Evolutionary conservation across 768 basidiomycete genomes (phyloP), one percentile per base, ranked within the genome.

Genomic region (Mycena maculata): DNA sequence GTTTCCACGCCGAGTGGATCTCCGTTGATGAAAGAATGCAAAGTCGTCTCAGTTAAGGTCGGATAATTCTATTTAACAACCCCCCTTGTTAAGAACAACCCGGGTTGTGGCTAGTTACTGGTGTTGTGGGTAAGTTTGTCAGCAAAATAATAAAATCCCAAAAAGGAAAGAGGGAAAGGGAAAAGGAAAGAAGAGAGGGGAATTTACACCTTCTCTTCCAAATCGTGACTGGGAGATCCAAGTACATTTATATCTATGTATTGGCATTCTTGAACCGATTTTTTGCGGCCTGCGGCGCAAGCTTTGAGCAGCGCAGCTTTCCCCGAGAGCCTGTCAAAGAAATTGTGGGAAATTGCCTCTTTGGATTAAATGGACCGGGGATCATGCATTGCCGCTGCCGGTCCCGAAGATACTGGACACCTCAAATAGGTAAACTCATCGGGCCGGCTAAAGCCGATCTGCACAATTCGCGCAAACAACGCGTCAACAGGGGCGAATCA

Each of bases 271-370:
- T 7, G 28, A 10, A 57, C 12, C 18, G 20, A 7, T 42, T 57
- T 57, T 44, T 57, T 44, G 8, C 27, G 7, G 39, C 55, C 55
- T 41, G 55, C 25, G 39, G 42, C 55, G 39, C 55, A 8, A 57
- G 23, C 44, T 57, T 30, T 44, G 23, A 57, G 18, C 3, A 30
- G 3, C 23, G 39, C 39, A 41, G 38, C 53, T 39, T 39, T 27
- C 15, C n/a, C 33, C 53, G 38, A 12, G 55, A 23, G 25, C 27
- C 55, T 57, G 55, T 57, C 57, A 59, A 27, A 16, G 23, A 33
- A 60, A 50, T 60, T 13, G 60, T 60, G 60, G 27, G 49, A n/a
- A 52, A 36, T 52, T 60, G 60, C 60, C 60, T 9, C 39, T 60
- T 60, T 42, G 36, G 60, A 60, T 60, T 60, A 50, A 23, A 50